These are phyloP conservation scores for Sporothrix sp. DNA, from an alignment of 2,329 filamentous ascomycete species.

Conservation along the genomic window DNA sequence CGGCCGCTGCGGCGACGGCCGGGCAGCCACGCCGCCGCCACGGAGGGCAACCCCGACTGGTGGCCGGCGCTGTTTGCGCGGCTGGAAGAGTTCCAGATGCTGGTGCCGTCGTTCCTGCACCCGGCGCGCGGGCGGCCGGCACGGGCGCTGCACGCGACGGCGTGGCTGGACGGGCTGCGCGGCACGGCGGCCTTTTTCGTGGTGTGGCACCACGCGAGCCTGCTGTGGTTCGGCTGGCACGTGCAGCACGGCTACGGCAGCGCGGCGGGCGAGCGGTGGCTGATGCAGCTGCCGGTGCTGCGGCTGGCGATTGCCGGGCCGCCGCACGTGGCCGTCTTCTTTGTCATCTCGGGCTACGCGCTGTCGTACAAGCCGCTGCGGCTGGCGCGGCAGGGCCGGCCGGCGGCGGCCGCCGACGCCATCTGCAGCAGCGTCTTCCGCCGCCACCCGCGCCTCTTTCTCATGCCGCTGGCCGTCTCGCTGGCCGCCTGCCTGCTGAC, in stretches of 20 bases:
- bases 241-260: slow-evolving; percentile 23
- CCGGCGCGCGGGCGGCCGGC: not conserved
- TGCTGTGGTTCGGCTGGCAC: slow-evolving; percentile 24
- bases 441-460: slow-evolving; percentile 18
- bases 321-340: slow-evolving; percentile 33
- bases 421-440: slow-evolving; percentile 17
- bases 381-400: slow-evolving; percentile 16
- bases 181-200: slow-evolving; percentile 47
- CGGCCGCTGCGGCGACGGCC: not conserved
- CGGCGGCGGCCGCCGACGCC: slow-evolving; percentile 15
- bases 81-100: slow-evolving; percentile 4
- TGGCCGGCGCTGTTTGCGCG: slow-evolving; percentile 7
- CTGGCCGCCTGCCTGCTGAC: slow-evolving; percentile 13
- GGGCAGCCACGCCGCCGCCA: too few relatives aligned
- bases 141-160: slow-evolving; percentile 19
- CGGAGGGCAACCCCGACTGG: too few relatives aligned
- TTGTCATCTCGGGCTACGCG: slow-evolving; percentile 35
- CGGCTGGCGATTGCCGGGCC: slow-evolving; percentile 27
- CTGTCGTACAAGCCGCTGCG: slow-evolving; percentile 20
- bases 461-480: slow-evolving; percentile 16
- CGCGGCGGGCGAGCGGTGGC: slow-evolving; percentile 10
- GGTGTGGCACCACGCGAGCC: slow-evolving; percentile 37
- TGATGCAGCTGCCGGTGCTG: slow-evolving; percentile 28
- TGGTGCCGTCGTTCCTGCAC: slow-evolving; percentile 15
- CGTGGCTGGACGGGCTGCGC: slow-evolving; percentile 39